These are phyloP conservation scores for Musa troglodytarum DNA, from an alignment of 176 grass and related monocot genomes.

Conservation along the genomic window DNA sequence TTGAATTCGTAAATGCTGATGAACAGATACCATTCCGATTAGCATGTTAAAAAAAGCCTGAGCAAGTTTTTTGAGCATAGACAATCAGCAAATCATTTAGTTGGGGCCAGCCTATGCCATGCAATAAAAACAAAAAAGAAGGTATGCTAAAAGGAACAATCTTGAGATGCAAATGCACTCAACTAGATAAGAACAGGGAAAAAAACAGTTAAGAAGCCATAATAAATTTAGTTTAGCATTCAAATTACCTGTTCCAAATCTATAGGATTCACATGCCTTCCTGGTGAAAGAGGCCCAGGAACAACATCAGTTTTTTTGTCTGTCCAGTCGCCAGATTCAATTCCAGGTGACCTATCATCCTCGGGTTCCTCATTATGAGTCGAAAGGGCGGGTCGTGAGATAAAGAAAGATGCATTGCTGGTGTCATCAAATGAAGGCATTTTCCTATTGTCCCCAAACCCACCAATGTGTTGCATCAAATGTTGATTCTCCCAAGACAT, in stretches of 20 bases:
- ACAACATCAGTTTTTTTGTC: constrained; percentile 32
- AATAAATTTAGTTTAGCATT: neutral
- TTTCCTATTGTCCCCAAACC: constrained; percentile 6
- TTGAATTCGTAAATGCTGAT: no score
- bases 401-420: constrained; percentile 43
- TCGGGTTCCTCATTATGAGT: constrained; percentile 96
- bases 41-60: no score
- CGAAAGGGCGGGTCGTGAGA: constrained; percentile 55
- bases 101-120: no score
- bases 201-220: neutral
- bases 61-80: no score
- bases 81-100: no score
- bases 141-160: no score
- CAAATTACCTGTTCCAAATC: constrained; percentile 53
- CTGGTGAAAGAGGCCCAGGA: constrained; percentile 26
- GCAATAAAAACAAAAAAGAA: no score
- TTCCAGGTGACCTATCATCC: constrained; percentile 66
- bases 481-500: constrained; percentile 62
- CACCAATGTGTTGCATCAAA: constrained; percentile 60
- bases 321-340: constrained; percentile 36
- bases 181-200: neutral
- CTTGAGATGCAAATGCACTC: neutral
- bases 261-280: constrained; percentile 2
- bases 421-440: constrained; percentile 21
- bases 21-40: no score